phyloP scores from a whole-genome alignment of 2,329 filamentous ascomycete genomes.

The Malbranchea zuffiana region DNA sequence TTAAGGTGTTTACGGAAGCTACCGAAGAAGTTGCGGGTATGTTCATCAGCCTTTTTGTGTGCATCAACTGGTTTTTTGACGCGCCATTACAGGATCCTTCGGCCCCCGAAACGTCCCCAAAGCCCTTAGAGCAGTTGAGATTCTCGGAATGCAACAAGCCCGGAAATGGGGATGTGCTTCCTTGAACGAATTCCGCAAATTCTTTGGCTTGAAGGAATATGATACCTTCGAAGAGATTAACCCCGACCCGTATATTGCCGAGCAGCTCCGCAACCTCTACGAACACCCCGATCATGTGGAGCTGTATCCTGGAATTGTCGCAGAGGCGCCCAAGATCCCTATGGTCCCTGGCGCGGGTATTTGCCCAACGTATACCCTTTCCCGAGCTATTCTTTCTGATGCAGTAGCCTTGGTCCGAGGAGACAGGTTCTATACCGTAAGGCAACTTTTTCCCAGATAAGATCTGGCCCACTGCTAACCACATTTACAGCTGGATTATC shows the following conservation, averaged over 20 bases:
- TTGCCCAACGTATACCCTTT: constrained; percentile 31
- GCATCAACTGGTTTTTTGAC: neutral
- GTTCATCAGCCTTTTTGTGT: constrained; percentile 22
- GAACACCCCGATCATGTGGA: constrained; percentile 56
- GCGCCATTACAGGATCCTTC: constrained; percentile 25
- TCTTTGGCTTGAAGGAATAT: constrained; percentile 50
- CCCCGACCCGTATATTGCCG: constrained; percentile 44
- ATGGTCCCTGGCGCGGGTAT: constrained; percentile 29
- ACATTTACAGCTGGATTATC: constrained; percentile 13
- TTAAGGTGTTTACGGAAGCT: constrained; percentile 50
- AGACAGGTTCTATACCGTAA: constrained; percentile 32
- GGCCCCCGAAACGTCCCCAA: constrained; percentile 61
- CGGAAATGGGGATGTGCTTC: constrained; percentile 50
- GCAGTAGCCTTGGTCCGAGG: constrained; percentile 34
- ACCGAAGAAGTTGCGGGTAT: constrained; percentile 62
- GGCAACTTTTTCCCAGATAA: neutral
- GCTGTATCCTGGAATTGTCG: constrained; percentile 56
- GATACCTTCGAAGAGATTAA: constrained; percentile 50
- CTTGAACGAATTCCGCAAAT: constrained; percentile 49
- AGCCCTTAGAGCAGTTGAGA: constrained; percentile 63
- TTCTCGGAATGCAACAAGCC: constrained; percentile 66
- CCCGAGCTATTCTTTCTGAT: constrained; percentile 34
- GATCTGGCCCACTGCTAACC: neutral
- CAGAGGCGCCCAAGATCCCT: constrained; percentile 30
- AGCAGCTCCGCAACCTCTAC: constrained; percentile 49